These are phyloP conservation scores for Mucor irregularis DNA, from an alignment of 371 early-diverging fungal genomes.

Conservation along the genomic window DNA sequence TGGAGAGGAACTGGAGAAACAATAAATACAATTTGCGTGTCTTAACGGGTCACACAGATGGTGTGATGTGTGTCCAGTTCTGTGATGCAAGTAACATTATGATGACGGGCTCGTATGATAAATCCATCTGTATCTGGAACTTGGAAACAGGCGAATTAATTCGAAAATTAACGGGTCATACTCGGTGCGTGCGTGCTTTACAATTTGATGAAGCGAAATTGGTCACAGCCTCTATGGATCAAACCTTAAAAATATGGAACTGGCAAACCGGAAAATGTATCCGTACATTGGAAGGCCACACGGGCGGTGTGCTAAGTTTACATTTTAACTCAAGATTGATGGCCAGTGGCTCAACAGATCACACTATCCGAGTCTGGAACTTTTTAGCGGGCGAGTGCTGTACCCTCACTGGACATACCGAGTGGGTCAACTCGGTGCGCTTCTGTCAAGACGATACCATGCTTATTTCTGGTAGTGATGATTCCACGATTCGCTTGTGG, in stretches of 20 bases:
- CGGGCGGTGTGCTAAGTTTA: constrained; percentile 82
- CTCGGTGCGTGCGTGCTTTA: constrained; percentile 81
- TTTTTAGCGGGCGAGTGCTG: constrained; percentile 78
- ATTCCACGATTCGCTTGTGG: constrained; percentile 82
- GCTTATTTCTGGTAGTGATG: constrained; percentile 82
- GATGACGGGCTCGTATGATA: constrained; percentile 86
- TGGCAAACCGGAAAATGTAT: constrained; percentile 88
- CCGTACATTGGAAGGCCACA: constrained; percentile 80
- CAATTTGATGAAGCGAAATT: constrained; percentile 85
- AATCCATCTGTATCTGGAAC: constrained; percentile 81
- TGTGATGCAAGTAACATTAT: constrained; percentile 70
- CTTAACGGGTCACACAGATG: constrained; percentile 79
- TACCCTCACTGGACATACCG: constrained; percentile 80
- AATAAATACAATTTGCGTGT: constrained; percentile 61
- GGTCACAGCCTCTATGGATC: constrained; percentile 88
- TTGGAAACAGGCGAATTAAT: constrained; percentile 73
- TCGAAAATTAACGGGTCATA: constrained; percentile 81
- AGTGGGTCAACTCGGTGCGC: constrained; percentile 85
- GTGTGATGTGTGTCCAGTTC: constrained; percentile 85
- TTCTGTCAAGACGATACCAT: constrained; percentile 62
- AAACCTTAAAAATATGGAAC: constrained; percentile 95
- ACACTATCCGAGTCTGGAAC: constrained; percentile 90
- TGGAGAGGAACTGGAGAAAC: constrained; percentile 85
- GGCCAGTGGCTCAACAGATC: constrained; percentile 86
- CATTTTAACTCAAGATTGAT: constrained; percentile 82